Evolutionary conservation across 768 basidiomycete genomes (phyloP), one percentile per base, ranked within the genome.

Genomic region (Mycena rosella): DNA sequence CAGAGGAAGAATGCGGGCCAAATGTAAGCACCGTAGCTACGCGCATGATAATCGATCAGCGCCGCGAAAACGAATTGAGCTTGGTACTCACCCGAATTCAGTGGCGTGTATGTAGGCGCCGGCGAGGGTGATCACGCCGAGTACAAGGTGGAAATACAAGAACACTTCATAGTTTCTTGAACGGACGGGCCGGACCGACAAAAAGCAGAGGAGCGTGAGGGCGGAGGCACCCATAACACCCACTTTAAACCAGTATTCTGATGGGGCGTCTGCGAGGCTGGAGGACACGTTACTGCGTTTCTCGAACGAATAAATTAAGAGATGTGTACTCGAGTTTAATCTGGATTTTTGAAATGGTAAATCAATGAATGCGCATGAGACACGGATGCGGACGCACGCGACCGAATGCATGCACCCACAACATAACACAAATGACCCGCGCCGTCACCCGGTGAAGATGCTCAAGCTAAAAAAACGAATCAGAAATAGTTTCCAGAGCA

Each of bases 1-100:
- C 83, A 85, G 65, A 84, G 57, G 60, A 79, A 66, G 52, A 84
- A 74, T 3, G 75, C 76, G 8, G 81, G 80, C 77, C 78, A 83
- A 38, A 84, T 64, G 58, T 78, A 84, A 18, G 49, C 26, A 53
- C 75, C 56, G 57, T 68, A 75, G 61, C 70, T 71, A 13, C n/a
- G 59, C 20, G 13, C 13, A 44, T 18, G 27, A 32, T 26, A 10
- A 58, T 11, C 24, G 26, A 13, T 14, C 32, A 32, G 18, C 10
- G 24, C 8, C 14, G 3, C 11, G 22, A 42, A 34, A 8, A 0
- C n/a, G 27, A 29, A 29, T 5, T 18, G 27, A 18, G 15, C 30
- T 51, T 44, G 14, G 20, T 7, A 38, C 51, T 24, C 17, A 65
- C 66, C 63, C 72, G 13, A 47, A n/a, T 0, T 58, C 52, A 5